Evolutionary conservation across 2,329 filamentous ascomycete genomes (phyloP).

Genomic region (Herpotrichia juniperi): DNA sequence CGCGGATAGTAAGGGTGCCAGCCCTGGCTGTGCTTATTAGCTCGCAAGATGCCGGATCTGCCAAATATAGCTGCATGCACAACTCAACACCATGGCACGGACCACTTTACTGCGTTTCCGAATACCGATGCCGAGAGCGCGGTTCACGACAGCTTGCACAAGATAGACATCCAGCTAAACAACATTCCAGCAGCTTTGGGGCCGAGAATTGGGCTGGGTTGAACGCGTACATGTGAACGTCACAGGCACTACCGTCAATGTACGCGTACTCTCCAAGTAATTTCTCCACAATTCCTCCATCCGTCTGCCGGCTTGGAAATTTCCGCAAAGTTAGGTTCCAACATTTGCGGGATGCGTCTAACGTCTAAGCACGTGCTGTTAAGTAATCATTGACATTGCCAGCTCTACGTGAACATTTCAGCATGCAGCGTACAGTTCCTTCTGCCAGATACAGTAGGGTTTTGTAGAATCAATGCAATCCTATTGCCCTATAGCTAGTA

Average conservation of each 20-base stretch:
- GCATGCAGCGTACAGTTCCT: too few relatives aligned
- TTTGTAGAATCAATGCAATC: too few relatives aligned
- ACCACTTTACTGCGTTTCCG: background rate
- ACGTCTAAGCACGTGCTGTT: too few relatives aligned
- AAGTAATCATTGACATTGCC: too few relatives aligned
- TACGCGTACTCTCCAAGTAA: background rate
- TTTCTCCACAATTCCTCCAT: background rate
- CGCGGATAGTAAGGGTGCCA: background rate
- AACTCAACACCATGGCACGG: slow-evolving; percentile 5
- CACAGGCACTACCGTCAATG: background rate
- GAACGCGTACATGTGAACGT: background rate
- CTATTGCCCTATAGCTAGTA: too few relatives aligned
- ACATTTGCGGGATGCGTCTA: too few relatives aligned
- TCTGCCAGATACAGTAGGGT: too few relatives aligned
- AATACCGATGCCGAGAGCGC: background rate
- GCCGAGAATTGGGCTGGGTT: too few relatives aligned
- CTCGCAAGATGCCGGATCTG: background rate
- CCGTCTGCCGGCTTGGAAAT: slow-evolving; percentile 1
- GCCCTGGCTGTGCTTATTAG: background rate
- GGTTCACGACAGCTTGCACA: background rate
- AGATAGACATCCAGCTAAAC: background rate
- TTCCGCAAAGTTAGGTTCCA: background rate
- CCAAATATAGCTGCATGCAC: slow-evolving; percentile 1
- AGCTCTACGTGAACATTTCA: too few relatives aligned
- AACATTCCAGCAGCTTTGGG: too few relatives aligned